Evolutionary conservation across 768 basidiomycete species (phyloP), one percentile per base, ranked within the genome.

Genomic region (Lanmaoa pseudosensibilis): DNA sequence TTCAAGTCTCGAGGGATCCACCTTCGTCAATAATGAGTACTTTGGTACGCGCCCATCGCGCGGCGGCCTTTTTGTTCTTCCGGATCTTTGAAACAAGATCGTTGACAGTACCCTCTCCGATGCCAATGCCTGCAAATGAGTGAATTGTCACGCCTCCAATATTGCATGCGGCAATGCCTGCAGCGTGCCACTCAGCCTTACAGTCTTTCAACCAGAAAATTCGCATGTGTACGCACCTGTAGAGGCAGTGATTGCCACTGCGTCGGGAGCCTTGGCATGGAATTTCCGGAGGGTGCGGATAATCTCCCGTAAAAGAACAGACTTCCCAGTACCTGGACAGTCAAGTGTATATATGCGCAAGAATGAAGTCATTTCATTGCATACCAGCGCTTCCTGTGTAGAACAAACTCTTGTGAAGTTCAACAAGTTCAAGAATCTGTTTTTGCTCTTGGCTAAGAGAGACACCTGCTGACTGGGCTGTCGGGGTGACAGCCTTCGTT

Each of bases 301-400:
- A 46, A 98, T 95, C 72, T 95, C 92, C 16, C 94, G 83, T 18
- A 98, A 79, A 4, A 98, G 81, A 25, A 98, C 93, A 4, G 95
- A 98, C 74, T 98, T 98, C 46, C 96, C 96, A 13, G 96, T 97
- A 59, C 96, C 96, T 97, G 48, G 1, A 46, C 8, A 32, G 9
- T 50, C 4, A 25, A 46, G n/a, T 54, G 56, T 36, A 56, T 58
- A 56, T 65, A 64, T 66, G 63, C 55, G 44, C 33, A 54, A 37
- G 54, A 40, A 57, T 53, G 18, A 59, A 54, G 43, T 46, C 18
- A 40, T 16, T 37, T 34, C 41, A 46, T 46, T 32, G 73, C 86
- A 60, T 60, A 97, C 95, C 96, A 56, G 97, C 97, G 77, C 91
- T 93, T 27, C 97, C 97, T 2, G 96, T 99, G 71, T 98, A 99